Conservation (phyloP, 805 yeast genomes). For the Priceomyces melissophilus region DNA sequence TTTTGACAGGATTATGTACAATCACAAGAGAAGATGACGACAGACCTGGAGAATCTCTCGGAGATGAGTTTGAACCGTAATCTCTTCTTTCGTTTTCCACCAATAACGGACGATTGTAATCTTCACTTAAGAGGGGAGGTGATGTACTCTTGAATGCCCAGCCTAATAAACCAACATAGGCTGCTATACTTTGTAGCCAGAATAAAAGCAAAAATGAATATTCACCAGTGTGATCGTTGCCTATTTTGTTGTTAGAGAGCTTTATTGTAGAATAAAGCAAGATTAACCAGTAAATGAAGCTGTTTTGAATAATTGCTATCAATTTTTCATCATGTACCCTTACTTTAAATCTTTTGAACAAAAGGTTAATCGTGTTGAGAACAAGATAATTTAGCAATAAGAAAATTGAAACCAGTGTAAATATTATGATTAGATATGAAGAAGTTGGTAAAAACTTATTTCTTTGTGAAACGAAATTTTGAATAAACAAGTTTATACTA, state of each 20-base stretch:
- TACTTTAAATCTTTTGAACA: constrained; percentile 31
- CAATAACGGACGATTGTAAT: constrained; percentile 32
- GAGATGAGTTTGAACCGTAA: constrained; percentile 16
- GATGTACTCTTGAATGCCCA: constrained; percentile 28
- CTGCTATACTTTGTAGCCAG: constrained; percentile 42
- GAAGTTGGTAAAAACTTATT: constrained; percentile 38
- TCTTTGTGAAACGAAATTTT: constrained; percentile 13
- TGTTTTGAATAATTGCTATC: constrained; percentile 45
- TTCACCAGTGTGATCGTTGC: constrained; percentile 52
- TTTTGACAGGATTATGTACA: constrained; percentile 8
- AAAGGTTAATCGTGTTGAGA: constrained; percentile 42
- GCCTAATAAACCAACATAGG: constrained; percentile 51
- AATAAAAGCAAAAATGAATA: constrained; percentile 47
- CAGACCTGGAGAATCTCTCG: constrained; percentile 7
- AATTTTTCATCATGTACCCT: constrained; percentile 44
- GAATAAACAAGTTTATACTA: constrained; percentile 20
- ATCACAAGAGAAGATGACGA: constrained; percentile 22
- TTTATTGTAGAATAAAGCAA: constrained; percentile 48
- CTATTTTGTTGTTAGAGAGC: constrained; percentile 37
- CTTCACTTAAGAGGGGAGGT: constrained; percentile 12
- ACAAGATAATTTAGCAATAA: constrained; percentile 54
- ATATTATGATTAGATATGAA: constrained; percentile 35
- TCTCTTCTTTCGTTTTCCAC: constrained; percentile 12
- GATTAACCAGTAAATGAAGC: constrained; percentile 54
- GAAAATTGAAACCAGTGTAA: constrained; percentile 42